Base-by-base conservation (phyloP, 148 eudicot species). In the Rhododendron kiyosumense region DNA sequence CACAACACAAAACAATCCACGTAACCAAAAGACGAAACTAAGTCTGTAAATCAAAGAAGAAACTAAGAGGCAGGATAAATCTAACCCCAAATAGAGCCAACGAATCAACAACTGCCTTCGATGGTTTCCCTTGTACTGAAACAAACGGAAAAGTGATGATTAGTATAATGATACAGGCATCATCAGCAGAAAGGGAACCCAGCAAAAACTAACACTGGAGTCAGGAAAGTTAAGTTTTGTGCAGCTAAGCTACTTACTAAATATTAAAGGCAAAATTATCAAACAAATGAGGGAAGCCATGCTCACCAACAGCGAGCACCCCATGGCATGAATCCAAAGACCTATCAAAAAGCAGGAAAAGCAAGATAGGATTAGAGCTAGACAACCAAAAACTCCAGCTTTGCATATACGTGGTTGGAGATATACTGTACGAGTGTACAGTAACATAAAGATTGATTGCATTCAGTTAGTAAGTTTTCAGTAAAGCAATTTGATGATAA, bases 211-310 rank as follows among this genome's bases (percentile, higher is more conserved):
- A 49, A 26, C 61, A 57, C 67, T 32, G 65, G 14, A 49, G 30
- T 65, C 26, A 28, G 22, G 54, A 41, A 79, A 26, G 46, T 51
- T 18, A 63, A 78, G 65, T 48, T 59, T 41, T 36, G 11, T 61
- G 36, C 17, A 61, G 36, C 83, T 30, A 61, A 73, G 83, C 87
- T 63, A 96, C 98, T 96, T 91, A 96, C 99, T 89, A 89, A 95
- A 94, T 85, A 96, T 84, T 78, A 92, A 80, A 78, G 99, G 99
- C 90, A 95, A 92, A 83, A 95, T 79, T 61, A 92, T 93, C 84
- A 95, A 87, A 91, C 98, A 96, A 85, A 96, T 91, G 84, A 96
- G 94, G 41, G 99, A 96, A 94, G 99, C 99, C 96, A 95, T 89
- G 97, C 99, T 96, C 86, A 96, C 98, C 93, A 96, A 87, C 45